Evolutionary conservation across 495 filamentous ascomycete species (phyloP), one percentile per base, ranked within the genome.

Genomic region (Hypoxylon cercidicola): DNA sequence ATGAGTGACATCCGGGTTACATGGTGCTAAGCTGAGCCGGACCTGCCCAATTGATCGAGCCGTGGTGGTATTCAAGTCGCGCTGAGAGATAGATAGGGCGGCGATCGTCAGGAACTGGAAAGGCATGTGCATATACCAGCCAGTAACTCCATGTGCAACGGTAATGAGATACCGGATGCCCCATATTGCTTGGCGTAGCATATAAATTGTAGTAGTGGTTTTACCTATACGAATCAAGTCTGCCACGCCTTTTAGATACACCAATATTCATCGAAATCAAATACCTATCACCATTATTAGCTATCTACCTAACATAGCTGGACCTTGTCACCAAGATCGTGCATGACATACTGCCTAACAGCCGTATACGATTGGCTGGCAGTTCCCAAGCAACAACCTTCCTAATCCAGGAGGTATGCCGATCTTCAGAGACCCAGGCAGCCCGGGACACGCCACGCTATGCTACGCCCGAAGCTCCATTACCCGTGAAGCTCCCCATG

Each of bases 391-490:
- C 37, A 46, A 47, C 51, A 64, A 68, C 60, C 65, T 68, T 68
- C 65, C 65, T 68, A 68, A 60, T 68, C 10, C 35, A 48, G 65
- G 65, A 53, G 39, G 45, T 68, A 41, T 13, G 55, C 60, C 65
- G 65, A 68, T 60, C 60, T 12, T 56, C 65, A 68, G 60, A 60
- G 51, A 64, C 65, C n/a, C n/a, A n/a, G n/a, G n/a, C n/a, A n/a
- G n/a, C n/a, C n/a, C 54, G 55, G 20, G 28, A 41, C 48, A 43
- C 43, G 43, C 54, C 35, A 40, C 25, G 19, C 44, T 39, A 15
- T 35, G 23, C 34, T 37, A 20, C 30, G 23, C 16, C 16, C 46
- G 20, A 7, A 32, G 48, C 46, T 11, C 30, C 30, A 10, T 32
- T 7, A 32, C 8, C 30, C 10, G 3, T 32, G 7, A 32, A 32